Evolutionary conservation across 2,329 filamentous ascomycete species (phyloP).

Genomic region (Ustilaginoidea virens): DNA sequence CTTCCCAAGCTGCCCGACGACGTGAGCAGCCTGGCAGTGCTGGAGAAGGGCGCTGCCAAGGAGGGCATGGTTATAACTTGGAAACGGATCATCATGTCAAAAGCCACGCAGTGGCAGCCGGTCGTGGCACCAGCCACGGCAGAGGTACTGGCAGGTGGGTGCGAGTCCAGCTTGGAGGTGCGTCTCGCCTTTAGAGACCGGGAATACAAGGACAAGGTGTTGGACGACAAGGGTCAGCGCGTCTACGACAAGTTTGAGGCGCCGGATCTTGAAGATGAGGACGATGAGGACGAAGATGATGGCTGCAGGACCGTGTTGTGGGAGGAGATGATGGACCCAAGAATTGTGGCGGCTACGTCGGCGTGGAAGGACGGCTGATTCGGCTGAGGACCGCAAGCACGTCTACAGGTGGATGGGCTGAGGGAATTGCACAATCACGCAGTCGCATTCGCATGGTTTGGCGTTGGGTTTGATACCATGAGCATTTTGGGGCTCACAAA

Average conservation of each 20-base stretch:
- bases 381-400: no score
- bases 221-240: constrained; percentile 52
- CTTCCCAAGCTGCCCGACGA: constrained; percentile 47
- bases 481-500: no score
- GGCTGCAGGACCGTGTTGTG: constrained; percentile 46
- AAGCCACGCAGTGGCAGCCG: constrained; percentile 51
- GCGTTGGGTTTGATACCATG: no score
- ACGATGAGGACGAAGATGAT: constrained; percentile 43
- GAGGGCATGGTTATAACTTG: constrained; percentile 53
- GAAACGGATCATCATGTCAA: constrained; percentile 46
- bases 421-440: no score
- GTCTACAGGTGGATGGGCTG: no score
- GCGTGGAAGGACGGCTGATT: no score
- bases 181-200: constrained; percentile 56
- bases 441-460: no score
- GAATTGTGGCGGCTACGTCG: constrained; percentile 37
- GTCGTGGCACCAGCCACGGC: constrained; percentile 50
- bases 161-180: constrained; percentile 38
- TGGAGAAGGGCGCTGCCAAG: constrained; percentile 32
- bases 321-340: constrained; percentile 50
- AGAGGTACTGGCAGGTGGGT: constrained; percentile 39
- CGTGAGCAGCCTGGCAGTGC: constrained; percentile 31
- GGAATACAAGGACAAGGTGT: constrained; percentile 37
- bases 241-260: constrained; percentile 68
- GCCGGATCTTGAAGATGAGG: constrained; percentile 44